Conservation (phyloP, 352 stramenopile genomes). For the Peronospora destructor region DNA sequence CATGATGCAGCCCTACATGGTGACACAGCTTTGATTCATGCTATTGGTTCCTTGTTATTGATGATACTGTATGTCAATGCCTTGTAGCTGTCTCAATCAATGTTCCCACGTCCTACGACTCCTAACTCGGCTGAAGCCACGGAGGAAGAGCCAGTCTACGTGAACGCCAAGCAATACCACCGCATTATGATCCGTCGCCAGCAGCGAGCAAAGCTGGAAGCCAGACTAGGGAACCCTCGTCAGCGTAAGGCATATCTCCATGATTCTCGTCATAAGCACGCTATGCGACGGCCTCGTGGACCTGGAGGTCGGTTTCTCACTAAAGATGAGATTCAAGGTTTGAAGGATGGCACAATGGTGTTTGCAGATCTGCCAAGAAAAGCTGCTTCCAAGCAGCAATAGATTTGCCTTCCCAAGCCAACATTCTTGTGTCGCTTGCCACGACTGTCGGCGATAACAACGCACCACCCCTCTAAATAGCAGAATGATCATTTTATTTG, state of each 20-base stretch:
- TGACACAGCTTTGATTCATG: conserved; percentile 11
- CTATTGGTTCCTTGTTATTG: neutral
- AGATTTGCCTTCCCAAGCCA: conserved; percentile 5
- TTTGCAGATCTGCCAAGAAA: conserved; percentile 62
- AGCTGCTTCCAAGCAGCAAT: conserved; percentile 31
- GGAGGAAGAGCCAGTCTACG: conserved; percentile 85
- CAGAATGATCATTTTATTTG: conserved; percentile 27
- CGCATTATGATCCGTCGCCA: conserved; percentile 86
- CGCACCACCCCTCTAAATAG: conserved; percentile 7
- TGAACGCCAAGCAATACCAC: conserved; percentile 89
- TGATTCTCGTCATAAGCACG: conserved; percentile 82
- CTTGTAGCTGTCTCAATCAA: conserved; percentile 45
- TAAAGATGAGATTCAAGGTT: conserved; percentile 74
- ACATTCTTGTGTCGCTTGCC: conserved; percentile 3
- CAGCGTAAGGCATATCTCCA: conserved; percentile 86
- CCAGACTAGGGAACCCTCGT: conserved; percentile 67
- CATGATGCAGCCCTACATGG: conserved; percentile 86
- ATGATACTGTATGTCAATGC: neutral
- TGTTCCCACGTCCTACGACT: conserved; percentile 58
- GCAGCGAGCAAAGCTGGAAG: conserved; percentile 80
- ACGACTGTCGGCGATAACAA: neutral
- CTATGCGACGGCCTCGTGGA: conserved; percentile 77
- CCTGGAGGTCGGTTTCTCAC: conserved; percentile 81
- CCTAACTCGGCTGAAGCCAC: conserved; percentile 41
- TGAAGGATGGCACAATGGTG: conserved; percentile 68